Evolutionary conservation across 2,329 filamentous ascomycete species (phyloP).

Genomic region (Peltaster fructicola): DNA sequence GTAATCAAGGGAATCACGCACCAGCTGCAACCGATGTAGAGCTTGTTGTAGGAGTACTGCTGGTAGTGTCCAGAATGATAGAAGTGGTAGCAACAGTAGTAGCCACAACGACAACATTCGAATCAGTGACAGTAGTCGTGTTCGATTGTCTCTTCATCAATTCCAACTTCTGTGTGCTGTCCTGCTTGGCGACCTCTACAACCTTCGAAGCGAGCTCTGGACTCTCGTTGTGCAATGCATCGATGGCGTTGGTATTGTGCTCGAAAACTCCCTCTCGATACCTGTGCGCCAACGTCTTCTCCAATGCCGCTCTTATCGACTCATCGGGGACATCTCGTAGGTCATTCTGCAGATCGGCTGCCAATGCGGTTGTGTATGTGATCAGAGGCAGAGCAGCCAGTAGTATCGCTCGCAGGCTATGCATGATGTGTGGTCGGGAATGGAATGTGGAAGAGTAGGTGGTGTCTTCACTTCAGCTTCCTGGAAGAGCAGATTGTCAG

Average conservation of each 20-base stretch:
- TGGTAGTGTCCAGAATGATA: conserved; percentile 9
- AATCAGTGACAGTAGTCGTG: conserved; percentile 8
- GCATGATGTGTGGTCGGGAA: conserved; percentile 17
- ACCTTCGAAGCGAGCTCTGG: conserved; percentile 44
- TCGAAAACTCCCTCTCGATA: conserved; percentile 53
- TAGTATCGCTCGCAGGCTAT: conserved; percentile 22
- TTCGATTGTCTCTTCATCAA: conserved; percentile 24
- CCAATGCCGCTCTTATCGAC: conserved; percentile 48
- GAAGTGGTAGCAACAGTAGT: conserved; percentile 13
- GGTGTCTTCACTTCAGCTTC: too few species aligned
- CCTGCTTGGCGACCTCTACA: conserved; percentile 41
- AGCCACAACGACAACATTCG: conserved; percentile 10
- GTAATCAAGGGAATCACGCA: too few species aligned
- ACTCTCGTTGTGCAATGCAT: conserved; percentile 44
- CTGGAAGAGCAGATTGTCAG: too few species aligned
- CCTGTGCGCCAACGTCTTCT: conserved; percentile 42
- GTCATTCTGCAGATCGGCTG: conserved; percentile 33
- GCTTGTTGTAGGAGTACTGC: conserved; percentile 3
- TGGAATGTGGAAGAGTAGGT: conserved; percentile 1
- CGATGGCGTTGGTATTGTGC: conserved; percentile 44
- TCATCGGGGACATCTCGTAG: conserved; percentile 39
- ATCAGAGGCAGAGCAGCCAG: conserved; percentile 21
- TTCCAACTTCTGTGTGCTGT: conserved; percentile 19
- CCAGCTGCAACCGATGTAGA: conserved; percentile 3
- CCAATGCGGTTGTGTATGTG: conserved; percentile 15